Evolutionary conservation across 768 basidiomycete species (phyloP).

Genomic region (Mycena epipterygia): DNA sequence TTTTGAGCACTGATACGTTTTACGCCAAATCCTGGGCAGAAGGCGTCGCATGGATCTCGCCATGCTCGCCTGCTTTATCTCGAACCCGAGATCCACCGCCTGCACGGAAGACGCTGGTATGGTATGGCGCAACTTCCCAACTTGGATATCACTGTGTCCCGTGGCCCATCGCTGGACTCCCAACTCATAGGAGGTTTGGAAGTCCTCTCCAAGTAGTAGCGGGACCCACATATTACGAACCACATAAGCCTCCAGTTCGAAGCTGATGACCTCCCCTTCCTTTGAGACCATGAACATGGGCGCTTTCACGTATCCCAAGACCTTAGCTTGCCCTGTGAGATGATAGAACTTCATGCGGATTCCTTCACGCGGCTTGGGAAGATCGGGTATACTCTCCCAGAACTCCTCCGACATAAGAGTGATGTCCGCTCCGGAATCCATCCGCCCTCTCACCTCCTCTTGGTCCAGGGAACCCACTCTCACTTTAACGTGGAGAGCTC

Average conservation of each 20-base stretch:
- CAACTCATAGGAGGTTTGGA: too few species aligned
- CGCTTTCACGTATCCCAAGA: slow-evolving; percentile 37
- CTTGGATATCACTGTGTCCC: neutral
- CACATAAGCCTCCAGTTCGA: slow-evolving; percentile 40
- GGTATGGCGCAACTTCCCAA: neutral
- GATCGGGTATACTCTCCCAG: neutral
- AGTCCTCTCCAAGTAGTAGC: too few species aligned
- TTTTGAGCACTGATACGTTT: too few species aligned
- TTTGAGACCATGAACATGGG: slow-evolving; percentile 13
- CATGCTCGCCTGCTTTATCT: slow-evolving; percentile 11
- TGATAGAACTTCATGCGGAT: too few species aligned
- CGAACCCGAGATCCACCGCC: slow-evolving; percentile 8
- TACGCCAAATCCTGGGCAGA: neutral
- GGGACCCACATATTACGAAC: slow-evolving; percentile 42
- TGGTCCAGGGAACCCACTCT: too few species aligned
- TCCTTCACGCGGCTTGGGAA: slow-evolving; percentile 6
- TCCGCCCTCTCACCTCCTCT: too few species aligned
- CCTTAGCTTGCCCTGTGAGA: too few species aligned
- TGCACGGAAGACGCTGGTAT: slow-evolving; percentile 26
- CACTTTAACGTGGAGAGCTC: too few species aligned
- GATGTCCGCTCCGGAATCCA: too few species aligned
- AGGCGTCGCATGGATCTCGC: slow-evolving; percentile 2
- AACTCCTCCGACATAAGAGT: neutral
- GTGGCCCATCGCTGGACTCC: too few species aligned
- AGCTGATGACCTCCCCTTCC: slow-evolving; percentile 20